These are phyloP conservation scores for Phytophthora pinifolia DNA, from an alignment of 352 stramenopile species.

Conservation along the genomic window DNA sequence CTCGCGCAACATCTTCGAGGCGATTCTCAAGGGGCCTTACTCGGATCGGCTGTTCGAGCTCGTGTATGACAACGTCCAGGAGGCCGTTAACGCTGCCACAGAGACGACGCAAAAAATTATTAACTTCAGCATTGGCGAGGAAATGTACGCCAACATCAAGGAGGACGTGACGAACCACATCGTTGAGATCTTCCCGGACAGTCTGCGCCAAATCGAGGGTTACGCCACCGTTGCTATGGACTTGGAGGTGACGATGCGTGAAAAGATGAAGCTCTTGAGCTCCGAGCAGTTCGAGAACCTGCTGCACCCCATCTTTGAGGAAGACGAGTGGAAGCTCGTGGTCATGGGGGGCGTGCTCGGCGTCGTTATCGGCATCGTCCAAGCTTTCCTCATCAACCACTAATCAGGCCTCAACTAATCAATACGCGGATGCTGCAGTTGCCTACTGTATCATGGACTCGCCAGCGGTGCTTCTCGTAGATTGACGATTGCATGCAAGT, in stretches of 20 bases:
- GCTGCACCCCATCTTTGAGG: conserved; percentile 97
- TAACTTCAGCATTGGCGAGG: conserved; percentile 79
- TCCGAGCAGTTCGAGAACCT: conserved; percentile 94
- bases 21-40: conserved; percentile 87
- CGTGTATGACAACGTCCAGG: conserved; percentile 87
- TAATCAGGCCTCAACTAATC: conserved; percentile 29
- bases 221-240: conserved; percentile 94
- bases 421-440: conserved; percentile 3
- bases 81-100: conserved; percentile 80
- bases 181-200: conserved; percentile 85
- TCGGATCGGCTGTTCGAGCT: conserved; percentile 87
- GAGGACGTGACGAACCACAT: conserved; percentile 89
- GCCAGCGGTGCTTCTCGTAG: background rate
- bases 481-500: conserved; percentile 7
- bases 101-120: conserved; percentile 82
- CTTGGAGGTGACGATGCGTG: conserved; percentile 89
- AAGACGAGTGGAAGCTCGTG: conserved; percentile 99
- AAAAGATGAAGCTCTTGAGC: conserved; percentile 91
- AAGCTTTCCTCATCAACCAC: conserved; percentile 90
- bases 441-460: background rate
- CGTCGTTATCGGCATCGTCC: conserved; percentile 89
- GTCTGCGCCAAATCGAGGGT: conserved; percentile 89
- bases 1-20: conserved; percentile 88
- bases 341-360: conserved; percentile 95
- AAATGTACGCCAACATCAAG: conserved; percentile 87